phyloP scores from a whole-genome alignment of 257 asterid genomes.

The Gentiana macrophylla region DNA sequence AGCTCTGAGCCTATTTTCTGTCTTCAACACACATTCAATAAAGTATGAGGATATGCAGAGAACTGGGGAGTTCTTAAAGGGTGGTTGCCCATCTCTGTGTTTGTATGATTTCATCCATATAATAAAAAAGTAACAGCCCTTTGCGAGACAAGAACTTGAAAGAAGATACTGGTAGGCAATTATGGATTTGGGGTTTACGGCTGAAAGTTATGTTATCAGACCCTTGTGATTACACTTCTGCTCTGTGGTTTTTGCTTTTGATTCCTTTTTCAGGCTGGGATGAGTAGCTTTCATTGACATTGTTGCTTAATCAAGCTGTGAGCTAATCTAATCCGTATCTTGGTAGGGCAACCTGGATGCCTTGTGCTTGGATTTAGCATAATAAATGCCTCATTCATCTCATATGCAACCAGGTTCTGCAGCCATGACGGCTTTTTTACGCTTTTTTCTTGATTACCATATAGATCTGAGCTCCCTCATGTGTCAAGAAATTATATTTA shows the following conservation, averaged over 20 bases:
- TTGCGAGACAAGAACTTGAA: too few relatives aligned
- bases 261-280: constrained; percentile 4
- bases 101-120: too few relatives aligned
- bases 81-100: constrained; percentile 6
- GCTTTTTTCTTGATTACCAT: too few relatives aligned
- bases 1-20: too few relatives aligned
- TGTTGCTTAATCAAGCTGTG: constrained; percentile 8
- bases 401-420: constrained; percentile 12
- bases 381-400: not conserved
- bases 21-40: too few relatives aligned
- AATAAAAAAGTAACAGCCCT: too few relatives aligned
- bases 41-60: constrained; percentile 9
- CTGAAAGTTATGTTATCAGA: not conserved
- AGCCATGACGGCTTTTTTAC: constrained; percentile 15
- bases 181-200: too few relatives aligned
- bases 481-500: too few relatives aligned
- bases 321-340: constrained; percentile 24
- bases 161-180: too few relatives aligned
- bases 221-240: not conserved
- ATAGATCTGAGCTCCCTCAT: too few relatives aligned
- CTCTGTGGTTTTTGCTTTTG: not conserved
- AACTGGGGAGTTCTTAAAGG: constrained; percentile 2
- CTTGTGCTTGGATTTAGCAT: not conserved
- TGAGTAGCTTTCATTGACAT: not conserved
- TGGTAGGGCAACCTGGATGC: constrained; percentile 34